Evolutionary conservation across 257 asterid genomes (phyloP), one percentile per base, ranked within the genome.

Genomic region (Solanum etuberosum): DNA sequence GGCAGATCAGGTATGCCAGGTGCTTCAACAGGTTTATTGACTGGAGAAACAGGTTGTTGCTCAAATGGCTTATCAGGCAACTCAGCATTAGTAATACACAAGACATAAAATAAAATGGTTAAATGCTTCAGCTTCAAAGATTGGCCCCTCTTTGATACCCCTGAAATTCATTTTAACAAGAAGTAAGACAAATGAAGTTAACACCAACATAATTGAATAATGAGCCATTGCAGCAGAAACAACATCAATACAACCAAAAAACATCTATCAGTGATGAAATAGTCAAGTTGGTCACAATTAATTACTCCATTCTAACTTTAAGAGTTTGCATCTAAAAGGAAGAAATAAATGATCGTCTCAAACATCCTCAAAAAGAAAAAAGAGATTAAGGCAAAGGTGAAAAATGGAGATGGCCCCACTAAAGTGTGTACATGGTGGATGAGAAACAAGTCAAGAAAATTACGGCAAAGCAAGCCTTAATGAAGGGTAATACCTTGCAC

Each of bases 41-140:
- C 88, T 15, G 93, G 93, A 82, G 93, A 86, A 21, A 85, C 70
- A 20, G 88, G 87, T 54, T 89, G 92, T 61, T 86, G 90, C 85
- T 85, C 89, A 87, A 91, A 87, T 89, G 91, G 86, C 67, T 85
- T 87, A 87, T 61, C 63, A 54, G 86, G 91, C 61, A 91, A 81
- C 83, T 89, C 87, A 37, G 96, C 96, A 89, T 88, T 89, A 3
- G 90, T 80, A 85, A 86, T 38, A 85, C 90, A 90, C 85, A 90
- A 46, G 67, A 94, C 77, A 88, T 46, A 91, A 86, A 91, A 90
- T 72, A 93, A 82, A 86, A 93, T 88, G 89, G 95, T 89, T 87
- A 93, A 87, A 81, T 86, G 91, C 86, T 85, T 91, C 48, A 91
- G 87, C 83, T 88, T 74, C 61, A 88, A 84, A 94, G 95, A 90